Conservation (phyloP, 148 eudicot genomes). For the Diospyros lotus region DNA sequence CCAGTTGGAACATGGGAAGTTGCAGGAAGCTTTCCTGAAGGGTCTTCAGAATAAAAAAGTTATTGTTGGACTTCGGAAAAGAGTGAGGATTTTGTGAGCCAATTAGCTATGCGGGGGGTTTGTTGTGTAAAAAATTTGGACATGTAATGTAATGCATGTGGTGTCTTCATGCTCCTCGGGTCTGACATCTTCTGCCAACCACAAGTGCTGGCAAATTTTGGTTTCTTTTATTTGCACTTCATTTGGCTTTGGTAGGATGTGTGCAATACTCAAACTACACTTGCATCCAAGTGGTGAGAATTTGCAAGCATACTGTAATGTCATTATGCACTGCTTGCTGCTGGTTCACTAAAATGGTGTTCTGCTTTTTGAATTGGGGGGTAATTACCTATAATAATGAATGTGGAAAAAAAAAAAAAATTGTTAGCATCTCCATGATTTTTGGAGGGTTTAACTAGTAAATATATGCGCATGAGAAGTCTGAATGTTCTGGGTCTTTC, state of each 20-base stretch:
- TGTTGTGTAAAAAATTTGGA: constrained; percentile 15
- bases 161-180: not conserved
- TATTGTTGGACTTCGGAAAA: constrained; percentile 43
- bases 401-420: not conserved
- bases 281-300: not conserved
- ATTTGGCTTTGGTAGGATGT: not conserved
- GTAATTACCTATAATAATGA: not conserved
- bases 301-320: not conserved
- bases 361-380: not conserved
- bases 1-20: constrained; percentile 66
- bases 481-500: not conserved
- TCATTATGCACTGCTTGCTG: not conserved
- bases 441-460: not conserved
- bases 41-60: constrained; percentile 63
- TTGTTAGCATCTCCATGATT: not conserved
- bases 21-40: constrained; percentile 39
- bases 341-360: not conserved
- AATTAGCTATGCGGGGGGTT: constrained; percentile 80
- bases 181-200: not conserved
- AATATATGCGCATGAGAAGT: not conserved
- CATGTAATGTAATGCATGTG: not conserved
- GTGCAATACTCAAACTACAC: not conserved
- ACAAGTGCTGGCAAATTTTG: not conserved
- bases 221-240: not conserved
- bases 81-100: constrained; percentile 66